Evolutionary conservation across 805 yeast genomes (phyloP), one percentile per base, ranked within the genome.

Genomic region (Saturnispora ahearnii): DNA sequence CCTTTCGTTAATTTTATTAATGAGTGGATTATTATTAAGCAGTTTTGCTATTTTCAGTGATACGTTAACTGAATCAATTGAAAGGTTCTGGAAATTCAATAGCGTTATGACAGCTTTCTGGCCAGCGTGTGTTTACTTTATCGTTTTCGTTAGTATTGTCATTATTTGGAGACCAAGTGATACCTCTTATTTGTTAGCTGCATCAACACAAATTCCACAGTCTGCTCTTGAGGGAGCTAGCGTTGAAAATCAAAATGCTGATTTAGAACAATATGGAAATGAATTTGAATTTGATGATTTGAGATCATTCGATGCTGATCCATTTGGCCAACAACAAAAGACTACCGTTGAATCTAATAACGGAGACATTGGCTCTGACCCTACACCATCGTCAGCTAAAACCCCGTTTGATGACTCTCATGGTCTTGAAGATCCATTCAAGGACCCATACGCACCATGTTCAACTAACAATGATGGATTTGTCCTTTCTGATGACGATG

Each of bases 101-200:
- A 90, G 87, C 72, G 88, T 93, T 60, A 68, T 88, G 48, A 76
- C 84, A 42, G 96, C 91, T 59, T 95, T 95, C 71, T 90, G 98
- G 96, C 96, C 96, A 37, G 82, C 95, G 45, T 76, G 88, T 45
- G 83, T 89, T 12, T 93, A 88, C 69, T 87, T 86, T 62, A 68
- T 82, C 44, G 90, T 90, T 36, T 90, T 93, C 64, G 77, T 84
- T 59, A 78, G 89, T 9, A 74, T 93, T 55, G 87, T 96, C 5
- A 79, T 89, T 71, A 78, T 93, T 55, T 93, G 99, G 99, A 83
- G 99, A 67, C 99, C 99, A 48, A 91, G 97, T 0, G 93, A 85
- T 58, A 88, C 96, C 38, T 89, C 96, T 51, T 86, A 90, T 61
- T 83, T 95, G 79, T 78, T 93, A 62, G 98, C 97, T 11, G 90